A percentile compares a stretch with the other conserved stretches of the same genome.
Evolutionary conservation across 2,329 filamentous ascomycete species (phyloP).

Genomic region (Xylaria sp.): DNA sequence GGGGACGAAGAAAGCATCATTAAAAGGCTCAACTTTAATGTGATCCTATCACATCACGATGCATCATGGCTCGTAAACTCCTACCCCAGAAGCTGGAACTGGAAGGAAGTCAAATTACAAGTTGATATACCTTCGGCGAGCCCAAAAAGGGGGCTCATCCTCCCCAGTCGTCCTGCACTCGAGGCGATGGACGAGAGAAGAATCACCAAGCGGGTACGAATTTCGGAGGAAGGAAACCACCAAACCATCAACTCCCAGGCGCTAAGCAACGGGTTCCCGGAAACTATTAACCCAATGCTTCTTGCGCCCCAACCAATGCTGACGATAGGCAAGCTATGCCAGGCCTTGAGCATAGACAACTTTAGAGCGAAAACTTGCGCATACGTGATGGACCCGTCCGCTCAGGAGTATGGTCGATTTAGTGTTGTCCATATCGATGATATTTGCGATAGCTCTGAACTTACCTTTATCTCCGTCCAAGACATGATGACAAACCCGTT

Average conservation of each 20-base stretch:
- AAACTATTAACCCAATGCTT: background rate
- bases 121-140: background rate
- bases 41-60: slow-evolving; percentile 12
- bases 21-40: slow-evolving; percentile 10
- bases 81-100: background rate
- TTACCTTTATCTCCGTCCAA: slow-evolving; percentile 9
- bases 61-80: background rate
- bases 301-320: background rate
- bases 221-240: background rate
- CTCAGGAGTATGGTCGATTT: slow-evolving; percentile 13
- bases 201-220: background rate
- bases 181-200: background rate
- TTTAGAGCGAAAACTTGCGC: slow-evolving; percentile 4
- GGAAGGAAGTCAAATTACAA: slow-evolving; percentile 22
- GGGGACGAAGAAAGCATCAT: slow-evolving; percentile 20
- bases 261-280: background rate
- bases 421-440: slow-evolving; percentile 1
- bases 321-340: slow-evolving; percentile 10
- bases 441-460: background rate
- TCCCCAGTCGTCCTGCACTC: background rate
- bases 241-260: background rate
- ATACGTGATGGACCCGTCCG: slow-evolving; percentile 12
- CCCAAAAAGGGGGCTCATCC: background rate
- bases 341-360: slow-evolving; percentile 10
- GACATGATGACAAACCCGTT: background rate